Evolutionary conservation across 2,329 filamentous ascomycete genomes (phyloP), one percentile per base, ranked within the genome.

Genomic region (Falciphora oryzae): DNA sequence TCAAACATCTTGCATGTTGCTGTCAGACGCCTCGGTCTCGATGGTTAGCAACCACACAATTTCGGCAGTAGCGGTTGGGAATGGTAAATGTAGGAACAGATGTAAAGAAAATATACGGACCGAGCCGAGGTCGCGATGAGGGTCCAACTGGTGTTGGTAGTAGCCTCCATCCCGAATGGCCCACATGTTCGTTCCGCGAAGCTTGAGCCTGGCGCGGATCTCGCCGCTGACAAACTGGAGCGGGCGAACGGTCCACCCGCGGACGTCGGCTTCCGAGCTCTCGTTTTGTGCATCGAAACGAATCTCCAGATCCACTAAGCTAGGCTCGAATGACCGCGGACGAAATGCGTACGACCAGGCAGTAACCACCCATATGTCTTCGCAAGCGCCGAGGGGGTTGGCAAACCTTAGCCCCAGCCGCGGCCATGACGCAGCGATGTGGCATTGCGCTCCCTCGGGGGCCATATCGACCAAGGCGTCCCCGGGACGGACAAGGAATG

Each of bases 1-100:
- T 59, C 57, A 59, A 31, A 29, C 57, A 59, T 59, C 57, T 59
- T 29, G n/a, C 57, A 18, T 25, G 57, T 31, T 59, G 57, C 57
- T 59, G 27, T 29, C 4, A 27, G 27, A 22, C 28, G 25, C 57
- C 31, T 29, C 14, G 18, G 22, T 31, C 10, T 11, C 28, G 31
- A 29, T 27, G 28, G 57, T 59, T 18, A 59, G 57, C 57, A 59
- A 29, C 25, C 22, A 10, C 18, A 3, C 10, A 18, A 28, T 28
- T 29, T 29, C 31, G 57, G 2, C 57, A 59, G 11, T 28, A 25
- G 29, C n/a, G n/a, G 29, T 31, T 7, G 57, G 57, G 57, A 31
- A 8, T 29, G 16, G 22, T 3, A 27, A 29, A 29, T 59, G 13
- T 16, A 6, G 29, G 27, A 59, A 31, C 3, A 27, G 3, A 59